phyloP scores from a whole-genome alignment of 2,329 filamentous ascomycete species.

The Penicillium oxalicum region DNA sequence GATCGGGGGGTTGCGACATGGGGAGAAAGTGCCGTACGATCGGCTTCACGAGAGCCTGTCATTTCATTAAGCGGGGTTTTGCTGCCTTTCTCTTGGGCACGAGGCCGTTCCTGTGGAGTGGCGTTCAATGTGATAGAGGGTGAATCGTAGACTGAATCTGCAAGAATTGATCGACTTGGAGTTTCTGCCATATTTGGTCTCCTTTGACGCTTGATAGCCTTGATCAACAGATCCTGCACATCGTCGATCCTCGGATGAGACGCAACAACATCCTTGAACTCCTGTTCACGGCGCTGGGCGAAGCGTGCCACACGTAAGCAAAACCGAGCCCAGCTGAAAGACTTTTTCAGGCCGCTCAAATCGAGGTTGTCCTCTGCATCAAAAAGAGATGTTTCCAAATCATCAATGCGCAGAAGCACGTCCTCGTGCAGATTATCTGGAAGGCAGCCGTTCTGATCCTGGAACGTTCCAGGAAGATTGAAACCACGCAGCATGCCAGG shows the following conservation, averaged over 20 bases:
- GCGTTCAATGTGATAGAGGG: background rate
- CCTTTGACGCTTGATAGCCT: background rate
- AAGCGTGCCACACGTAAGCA: constrained; percentile 43
- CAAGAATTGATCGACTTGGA: background rate
- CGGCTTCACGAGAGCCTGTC: background rate
- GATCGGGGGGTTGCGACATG: background rate
- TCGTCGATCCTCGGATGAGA: constrained; percentile 39
- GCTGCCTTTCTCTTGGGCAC: background rate
- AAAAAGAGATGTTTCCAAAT: constrained; percentile 37
- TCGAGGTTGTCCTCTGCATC: constrained; percentile 36
- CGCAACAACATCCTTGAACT: constrained; percentile 42
- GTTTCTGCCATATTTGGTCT: background rate
- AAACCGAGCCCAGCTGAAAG: constrained; percentile 49
- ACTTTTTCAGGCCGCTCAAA: constrained; percentile 38
- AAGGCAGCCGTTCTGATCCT: constrained; percentile 35
- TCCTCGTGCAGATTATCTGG: constrained; percentile 29
- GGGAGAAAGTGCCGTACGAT: background rate
- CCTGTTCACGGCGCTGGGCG: constrained; percentile 40
- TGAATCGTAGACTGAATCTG: background rate
- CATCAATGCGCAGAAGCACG: constrained; percentile 35
- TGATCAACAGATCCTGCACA: constrained; percentile 6
- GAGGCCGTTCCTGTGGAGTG: background rate
- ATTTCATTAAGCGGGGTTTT: background rate
- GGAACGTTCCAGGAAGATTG: constrained; percentile 26
- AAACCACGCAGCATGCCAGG: constrained; percentile 22